Conservation (phyloP, 2,329 filamentous ascomycete genomes). For the Pochonia chlamydosporia region DNA sequence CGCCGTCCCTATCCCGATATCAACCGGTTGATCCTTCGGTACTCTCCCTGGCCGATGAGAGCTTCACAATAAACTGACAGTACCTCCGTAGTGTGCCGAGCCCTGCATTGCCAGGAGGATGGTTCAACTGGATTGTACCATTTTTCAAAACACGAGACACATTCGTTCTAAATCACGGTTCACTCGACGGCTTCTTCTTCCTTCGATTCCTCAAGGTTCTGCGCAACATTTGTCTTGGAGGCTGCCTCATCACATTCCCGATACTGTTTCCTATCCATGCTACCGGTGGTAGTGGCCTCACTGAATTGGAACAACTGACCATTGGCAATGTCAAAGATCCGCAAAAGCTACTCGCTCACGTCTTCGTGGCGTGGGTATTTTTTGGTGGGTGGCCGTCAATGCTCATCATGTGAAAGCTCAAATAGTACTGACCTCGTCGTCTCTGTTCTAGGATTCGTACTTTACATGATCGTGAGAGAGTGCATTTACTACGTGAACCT, state of each 20-base stretch:
- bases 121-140: constrained; percentile 61
- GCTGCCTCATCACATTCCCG: constrained; percentile 80
- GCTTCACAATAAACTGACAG: background rate
- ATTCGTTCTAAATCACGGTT: constrained; percentile 82
- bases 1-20: too few species aligned
- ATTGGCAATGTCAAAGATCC: constrained; percentile 67
- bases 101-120: constrained; percentile 51
- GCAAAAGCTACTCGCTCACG: constrained; percentile 71
- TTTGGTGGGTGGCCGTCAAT: constrained; percentile 31
- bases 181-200: constrained; percentile 86
- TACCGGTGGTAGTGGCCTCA: constrained; percentile 62
- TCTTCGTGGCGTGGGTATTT: constrained; percentile 75
- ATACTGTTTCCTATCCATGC: constrained; percentile 81
- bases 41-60: background rate
- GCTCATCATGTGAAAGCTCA: background rate
- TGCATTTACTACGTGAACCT: constrained; percentile 89
- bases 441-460: constrained; percentile 63
- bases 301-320: constrained; percentile 70
- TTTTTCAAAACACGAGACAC: constrained; percentile 68
- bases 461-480: constrained; percentile 83
- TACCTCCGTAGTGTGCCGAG: constrained; percentile 45
- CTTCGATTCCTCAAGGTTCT: constrained; percentile 66
- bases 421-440: background rate
- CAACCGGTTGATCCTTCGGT: too few species aligned
- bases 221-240: constrained; percentile 78